Base-by-base conservation (phyloP, 2,329 filamentous ascomycete species). In the Aspergillus arachidicola region DNA sequence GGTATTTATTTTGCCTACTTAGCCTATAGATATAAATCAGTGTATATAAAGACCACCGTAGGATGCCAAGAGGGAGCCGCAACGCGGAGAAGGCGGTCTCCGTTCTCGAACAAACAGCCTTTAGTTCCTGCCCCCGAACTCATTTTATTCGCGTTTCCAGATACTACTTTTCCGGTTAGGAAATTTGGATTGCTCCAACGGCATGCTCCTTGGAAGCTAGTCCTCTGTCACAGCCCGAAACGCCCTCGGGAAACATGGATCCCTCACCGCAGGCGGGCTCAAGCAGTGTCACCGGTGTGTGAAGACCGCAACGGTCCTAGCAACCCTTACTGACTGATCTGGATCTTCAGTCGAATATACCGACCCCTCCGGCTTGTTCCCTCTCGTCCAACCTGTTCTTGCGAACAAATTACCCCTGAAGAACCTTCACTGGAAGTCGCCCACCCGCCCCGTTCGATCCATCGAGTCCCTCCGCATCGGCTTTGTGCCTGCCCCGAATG, bases 371-470 rank as follows among this genome's bases (percentile, higher is more conserved):
- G 90, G 91, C 72, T 86, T 98, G 67, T 98, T 94, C 80, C 89
- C 92, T 63, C 85, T 94, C 58, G 83, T 98, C 50, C 89, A 91
- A 12, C 88, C 92, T 3, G 89, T 94, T 62, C 84, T 99, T 62
- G 84, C 91, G 46, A 84, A 91, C 48, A 90, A 92, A 60, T 85
- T 98, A 0, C 95, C 95, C 38, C 84, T 99, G 43, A 91, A 89
- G 67, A 96, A 98, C 73, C 87, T 99, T 53, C 93, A 98, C 75
- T 99, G 95, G 95, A 96, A 98, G 78, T 97, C 95, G 16, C 92
- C 96, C 65, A 90, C 91, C 32, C 91, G 95, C 0, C 95, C 95
- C 2, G 82, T 98, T 41, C 91, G 95, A 68, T 97, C 95, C 16
- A 99, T 99, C 76, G 91, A 93, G 73, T 94, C 93, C 14, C 87